phyloP scores from a whole-genome alignment of 805 yeast genomes.

The Nakazawaea molendinolei region DNA sequence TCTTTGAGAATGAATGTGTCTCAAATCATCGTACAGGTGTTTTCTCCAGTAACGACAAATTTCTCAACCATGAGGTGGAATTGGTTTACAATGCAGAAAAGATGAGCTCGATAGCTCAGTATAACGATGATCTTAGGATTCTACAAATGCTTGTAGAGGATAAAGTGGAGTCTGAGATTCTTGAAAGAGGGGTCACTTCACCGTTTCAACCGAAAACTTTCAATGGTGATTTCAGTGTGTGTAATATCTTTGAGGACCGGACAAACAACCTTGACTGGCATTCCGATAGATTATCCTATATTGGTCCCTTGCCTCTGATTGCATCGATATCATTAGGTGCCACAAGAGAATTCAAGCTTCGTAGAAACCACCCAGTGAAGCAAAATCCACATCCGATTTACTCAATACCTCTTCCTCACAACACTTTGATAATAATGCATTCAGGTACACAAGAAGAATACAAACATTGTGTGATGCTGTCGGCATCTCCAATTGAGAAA shows the following conservation, averaged over 20 bases:
- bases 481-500: constrained; percentile 29
- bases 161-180: constrained; percentile 28
- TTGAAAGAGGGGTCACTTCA: constrained; percentile 14
- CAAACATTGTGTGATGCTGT: constrained; percentile 57
- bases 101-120: constrained; percentile 23
- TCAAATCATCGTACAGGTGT: constrained; percentile 49
- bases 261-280: constrained; percentile 63
- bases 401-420: constrained; percentile 63
- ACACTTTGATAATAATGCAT: constrained; percentile 64
- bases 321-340: constrained; percentile 68
- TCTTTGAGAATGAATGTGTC: constrained; percentile 55
- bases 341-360: constrained; percentile 57
- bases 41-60: constrained; percentile 21
- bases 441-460: constrained; percentile 75
- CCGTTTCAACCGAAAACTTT: constrained; percentile 35
- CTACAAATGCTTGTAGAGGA: constrained; percentile 35
- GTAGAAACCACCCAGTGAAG: constrained; percentile 29
- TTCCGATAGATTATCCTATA: constrained; percentile 63
- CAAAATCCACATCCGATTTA: constrained; percentile 27
- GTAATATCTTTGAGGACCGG: constrained; percentile 46
- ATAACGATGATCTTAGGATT: constrained; percentile 31
- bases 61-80: constrained; percentile 13
- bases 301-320: constrained; percentile 67
- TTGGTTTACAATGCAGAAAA: constrained; percentile 38
- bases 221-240: constrained; percentile 47